Evolutionary conservation across 192 early-diverging fungal species (phyloP).

Genomic region (Pilobolus umbonatus): DNA sequence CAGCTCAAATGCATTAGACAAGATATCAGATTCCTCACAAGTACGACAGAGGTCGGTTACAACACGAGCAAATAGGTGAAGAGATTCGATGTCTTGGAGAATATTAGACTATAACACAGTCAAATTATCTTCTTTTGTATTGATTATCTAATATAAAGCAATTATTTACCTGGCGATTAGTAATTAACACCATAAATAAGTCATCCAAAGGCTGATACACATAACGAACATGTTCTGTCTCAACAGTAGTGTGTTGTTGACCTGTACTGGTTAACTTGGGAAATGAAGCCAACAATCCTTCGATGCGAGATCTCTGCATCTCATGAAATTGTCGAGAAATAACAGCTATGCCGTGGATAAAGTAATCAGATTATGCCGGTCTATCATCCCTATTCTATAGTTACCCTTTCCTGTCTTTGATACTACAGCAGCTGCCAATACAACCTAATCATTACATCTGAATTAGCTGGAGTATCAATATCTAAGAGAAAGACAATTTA

Average conservation of each 20-base stretch:
- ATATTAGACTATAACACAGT: constrained; percentile 72
- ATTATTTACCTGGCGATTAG: constrained; percentile 73
- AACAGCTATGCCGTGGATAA: constrained; percentile 50
- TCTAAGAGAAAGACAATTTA: too few species aligned
- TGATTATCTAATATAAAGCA: too few species aligned
- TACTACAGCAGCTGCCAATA: constrained; percentile 84
- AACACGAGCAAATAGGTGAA: constrained; percentile 90
- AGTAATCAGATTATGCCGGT: too few species aligned
- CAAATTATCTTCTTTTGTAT: too few species aligned
- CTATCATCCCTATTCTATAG: constrained; percentile 3
- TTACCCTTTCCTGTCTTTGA: constrained; percentile 93
- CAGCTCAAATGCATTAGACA: constrained; percentile 84
- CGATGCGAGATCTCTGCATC: constrained; percentile 94
- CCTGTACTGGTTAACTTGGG: constrained; percentile 89
- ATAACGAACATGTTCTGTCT: constrained; percentile 95
- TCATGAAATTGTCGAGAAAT: constrained; percentile 96
- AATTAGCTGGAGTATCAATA: too few species aligned
- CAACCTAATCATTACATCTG: too few species aligned
- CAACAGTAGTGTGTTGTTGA: constrained; percentile 95
- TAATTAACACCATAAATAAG: constrained; percentile 93
- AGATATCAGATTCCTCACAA: constrained; percentile 81
- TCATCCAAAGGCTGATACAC: constrained; percentile 98
- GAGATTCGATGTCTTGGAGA: constrained; percentile 95
- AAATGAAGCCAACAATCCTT: constrained; percentile 93
- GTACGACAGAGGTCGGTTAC: constrained; percentile 87